Conservation (phyloP, 2,329 filamentous ascomycete species). For the Chaetomium strumarium region DNA sequence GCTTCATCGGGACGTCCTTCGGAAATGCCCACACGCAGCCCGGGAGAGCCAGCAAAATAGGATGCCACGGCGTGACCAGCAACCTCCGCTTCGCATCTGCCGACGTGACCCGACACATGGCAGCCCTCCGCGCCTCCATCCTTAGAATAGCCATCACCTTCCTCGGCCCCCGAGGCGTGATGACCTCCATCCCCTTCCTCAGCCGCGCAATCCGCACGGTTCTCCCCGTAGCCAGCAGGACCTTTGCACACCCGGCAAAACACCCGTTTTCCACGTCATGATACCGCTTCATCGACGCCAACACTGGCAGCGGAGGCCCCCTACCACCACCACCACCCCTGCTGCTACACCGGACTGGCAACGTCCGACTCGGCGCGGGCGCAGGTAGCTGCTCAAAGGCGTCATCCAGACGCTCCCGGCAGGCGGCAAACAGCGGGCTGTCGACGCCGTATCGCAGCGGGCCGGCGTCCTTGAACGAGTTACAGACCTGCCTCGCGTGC, state of each 20-base stretch:
- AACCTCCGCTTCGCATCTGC: slow-evolving; percentile 27
- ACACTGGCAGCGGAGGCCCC: background rate
- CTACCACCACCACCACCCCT: background rate
- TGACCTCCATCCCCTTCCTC: slow-evolving; percentile 40
- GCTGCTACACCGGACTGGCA: background rate
- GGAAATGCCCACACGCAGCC: slow-evolving; percentile 27
- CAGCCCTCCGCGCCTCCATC: slow-evolving; percentile 37
- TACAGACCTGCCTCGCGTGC: slow-evolving; percentile 52
- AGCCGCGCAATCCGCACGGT: slow-evolving; percentile 35
- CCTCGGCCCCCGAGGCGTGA: slow-evolving; percentile 45
- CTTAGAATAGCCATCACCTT: slow-evolving; percentile 46
- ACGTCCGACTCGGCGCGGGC: slow-evolving; percentile 34
- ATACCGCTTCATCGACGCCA: slow-evolving; percentile 10
- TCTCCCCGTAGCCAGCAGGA: slow-evolving; percentile 35
- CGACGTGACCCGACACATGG: slow-evolving; percentile 38
- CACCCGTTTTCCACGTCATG: slow-evolving; percentile 40
- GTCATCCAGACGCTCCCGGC: slow-evolving; percentile 43
- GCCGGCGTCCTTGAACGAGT: slow-evolving; percentile 56
- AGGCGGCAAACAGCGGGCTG: slow-evolving; percentile 47
- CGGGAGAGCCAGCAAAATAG: slow-evolving; percentile 32
- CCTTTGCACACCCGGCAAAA: slow-evolving; percentile 45
- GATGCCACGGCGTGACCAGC: slow-evolving; percentile 56
- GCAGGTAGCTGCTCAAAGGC: slow-evolving; percentile 44
- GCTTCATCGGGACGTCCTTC: slow-evolving; percentile 28
- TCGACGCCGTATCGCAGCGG: slow-evolving; percentile 47